These are phyloP conservation scores for Rubia peregrina DNA, from an alignment of 305 asterid genomes.

Conservation along the genomic window DNA sequence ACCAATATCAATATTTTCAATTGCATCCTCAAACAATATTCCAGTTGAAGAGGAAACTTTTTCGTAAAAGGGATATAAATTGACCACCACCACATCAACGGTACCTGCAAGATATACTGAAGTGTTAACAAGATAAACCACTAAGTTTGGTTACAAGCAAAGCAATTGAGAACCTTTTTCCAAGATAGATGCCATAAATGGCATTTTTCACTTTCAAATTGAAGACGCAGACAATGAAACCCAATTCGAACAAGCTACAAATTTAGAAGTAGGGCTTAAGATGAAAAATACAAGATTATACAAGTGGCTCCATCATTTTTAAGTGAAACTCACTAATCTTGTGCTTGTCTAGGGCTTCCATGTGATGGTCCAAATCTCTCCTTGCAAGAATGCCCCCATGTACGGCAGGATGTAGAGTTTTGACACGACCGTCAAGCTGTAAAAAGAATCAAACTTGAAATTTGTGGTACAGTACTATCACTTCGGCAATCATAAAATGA, in stretches of 20 bases:
- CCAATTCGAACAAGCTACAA: background rate
- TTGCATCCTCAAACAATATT: constrained; percentile 80
- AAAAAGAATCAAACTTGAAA: constrained; percentile 1
- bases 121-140: constrained; percentile 13
- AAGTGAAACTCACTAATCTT: constrained; percentile 49
- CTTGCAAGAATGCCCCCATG: constrained; percentile 98
- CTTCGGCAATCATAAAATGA: background rate
- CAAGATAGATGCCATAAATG: background rate
- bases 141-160: background rate
- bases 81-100: constrained; percentile 92
- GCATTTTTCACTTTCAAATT: background rate
- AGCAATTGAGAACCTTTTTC: background rate
- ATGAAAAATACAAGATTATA: background rate
- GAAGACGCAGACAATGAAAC: constrained; percentile 8
- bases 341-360: constrained; percentile 75
- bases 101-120: constrained; percentile 50
- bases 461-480: background rate
- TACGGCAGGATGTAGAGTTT: constrained; percentile 83
- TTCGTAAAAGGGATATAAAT: constrained; percentile 86
- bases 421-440: constrained; percentile 98
- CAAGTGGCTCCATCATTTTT: background rate
- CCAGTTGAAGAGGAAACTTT: constrained; percentile 76
- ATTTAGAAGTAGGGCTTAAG: background rate
- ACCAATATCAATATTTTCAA: constrained; percentile 96
- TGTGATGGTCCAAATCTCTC: constrained; percentile 86